Evolutionary conservation across 768 basidiomycete species (phyloP), one percentile per base, ranked within the genome.

Genomic region (Boletellus ananiceps): DNA sequence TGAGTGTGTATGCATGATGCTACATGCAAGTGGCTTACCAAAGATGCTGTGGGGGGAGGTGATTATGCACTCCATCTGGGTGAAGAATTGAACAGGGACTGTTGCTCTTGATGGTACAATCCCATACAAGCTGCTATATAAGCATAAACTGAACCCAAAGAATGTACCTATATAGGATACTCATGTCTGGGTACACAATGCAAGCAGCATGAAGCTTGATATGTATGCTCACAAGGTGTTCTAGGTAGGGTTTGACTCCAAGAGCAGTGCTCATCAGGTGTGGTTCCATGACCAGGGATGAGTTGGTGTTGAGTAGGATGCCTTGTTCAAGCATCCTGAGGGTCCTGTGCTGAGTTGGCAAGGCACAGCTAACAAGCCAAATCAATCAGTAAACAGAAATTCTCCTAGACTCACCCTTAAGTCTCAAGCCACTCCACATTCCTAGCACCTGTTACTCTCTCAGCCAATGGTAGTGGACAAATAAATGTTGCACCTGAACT

Each of bases 41-140:
- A 41, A 52, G 11, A 34, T 23, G 4, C 21, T 52, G 5, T 52
- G 46, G 51, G 42, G 51, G 2, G 46, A 52, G 16, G 40, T 18
- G 8, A 13, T 41, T 2, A 19, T 14, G 4, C 51, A 52, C 23
- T 37, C 37, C 2, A 27, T 52, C 6, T 52, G 46, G 46, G 12
- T 52, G 15, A 52, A 52, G 8, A 52, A 52, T 4, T 11, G 32
- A 1, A 46, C 21, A n/a, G 19, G 35, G 12, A 16, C 27, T 8
- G 2, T 4, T 2, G n/a, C 18, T 0, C 35, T 51, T 2, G 4
- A 32, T 18, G 45, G 50, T 11, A 41, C 37, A 19, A 46, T 18
- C 4, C 40, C 27, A 11, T 32, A 46, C 15, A 8, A 52, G 36
- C 14, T 46, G 44, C 5, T 37, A 9, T n/a, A 45, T 23, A 13